Evolutionary conservation across 1,139 yeast species (phyloP), one percentile per base, ranked within the genome.

Genomic region (Nakaseomyces kungkrabaensis): DNA sequence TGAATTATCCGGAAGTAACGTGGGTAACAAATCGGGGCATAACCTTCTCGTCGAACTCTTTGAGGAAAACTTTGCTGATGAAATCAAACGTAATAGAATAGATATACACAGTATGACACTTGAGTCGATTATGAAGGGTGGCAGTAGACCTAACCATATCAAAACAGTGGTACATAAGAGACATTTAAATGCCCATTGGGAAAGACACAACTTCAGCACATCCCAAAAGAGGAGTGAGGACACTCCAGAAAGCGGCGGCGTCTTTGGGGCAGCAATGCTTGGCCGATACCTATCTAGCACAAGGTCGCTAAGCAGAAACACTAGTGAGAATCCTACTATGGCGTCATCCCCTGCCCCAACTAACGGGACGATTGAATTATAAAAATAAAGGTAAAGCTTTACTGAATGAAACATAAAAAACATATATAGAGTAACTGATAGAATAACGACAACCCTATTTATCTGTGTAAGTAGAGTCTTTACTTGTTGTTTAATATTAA

Each of bases 21-120:
- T 72, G 13, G 72, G 85, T 72, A 76, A 72, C 56, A 75, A 77
- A 1, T 76, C 88, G 32, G 44, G 44, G 10, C 96, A 88, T 61
- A 78, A 77, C 26, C 77, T 82, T 17, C 71, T 88, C 67, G 77
- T 81, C 36, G 78, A 76, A 48, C 69, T 87, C 53, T 87, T 78
- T 68, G 74, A 74, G 59, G 77, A 77, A 70, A 86, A 87, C 65
- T 88, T 87, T 67, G 71, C 72, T 37, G 77, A 72, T 7, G 96
- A 88, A 60, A 81, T 88, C 51, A 53, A 54, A 46, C 61, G 66
- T 48, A 66, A 68, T 32, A 55, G 59, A 31, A 45, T 45, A 4
- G 47, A 45, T 36, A 45, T 45, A 6, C 32, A 27, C 5, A 22
- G 6, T 9, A 49, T 59, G 41, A 53, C 54, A 3, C 48, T 56